Evolutionary conservation across 2,329 filamentous ascomycete species (phyloP), one percentile per base, ranked within the genome.

Genomic region (Xenoacremonium recifei): DNA sequence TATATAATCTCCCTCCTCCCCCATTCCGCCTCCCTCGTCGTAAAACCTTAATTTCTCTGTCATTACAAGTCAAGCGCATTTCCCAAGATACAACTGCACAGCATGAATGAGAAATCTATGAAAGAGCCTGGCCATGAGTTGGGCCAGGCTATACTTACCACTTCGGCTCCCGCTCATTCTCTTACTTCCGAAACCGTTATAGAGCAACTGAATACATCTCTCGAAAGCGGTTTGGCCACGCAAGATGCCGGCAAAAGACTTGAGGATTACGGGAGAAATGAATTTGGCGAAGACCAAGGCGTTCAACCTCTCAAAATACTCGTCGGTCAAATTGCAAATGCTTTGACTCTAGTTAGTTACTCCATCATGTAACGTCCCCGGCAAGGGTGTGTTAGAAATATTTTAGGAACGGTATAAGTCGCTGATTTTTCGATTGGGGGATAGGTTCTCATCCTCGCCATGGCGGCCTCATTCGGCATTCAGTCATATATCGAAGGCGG

Each of bases 241-340:
- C 20, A 37, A 0, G 45, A 53, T 47, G 81, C 77, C 15, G 70
- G 72, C 48, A 54, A 58, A 9, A 74, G 82, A 17, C 65, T 84
- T 2, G 70, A 76, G 19, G 63, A 77, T 35, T 76, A 78, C 64
- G 83, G 83, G 4, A 63, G 67, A 13, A 87, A 87, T 50, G 76
- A 85, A 44, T 73, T 87, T 10, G 79, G 81, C 38, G 77, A 82
- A 35, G 73, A 69, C 6, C 68, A 75, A 39, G 77, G 77, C 7
- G 82, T 87, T 17, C 77, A 77, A 41, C 73, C 79, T 20, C 51
- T 75, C 41, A 83, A 84, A 57, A 86, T 87, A 46, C 65, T 87
- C 17, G 67, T 85, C 36, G 71, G 76, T 21, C 83, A 87, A 57
- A 69, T 87, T 39, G 81, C 80, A 45, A 87, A 87, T 62, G 82